Evolutionary conservation across 129 eudicot species (phyloP).

Genomic region (Mikania micrantha): DNA sequence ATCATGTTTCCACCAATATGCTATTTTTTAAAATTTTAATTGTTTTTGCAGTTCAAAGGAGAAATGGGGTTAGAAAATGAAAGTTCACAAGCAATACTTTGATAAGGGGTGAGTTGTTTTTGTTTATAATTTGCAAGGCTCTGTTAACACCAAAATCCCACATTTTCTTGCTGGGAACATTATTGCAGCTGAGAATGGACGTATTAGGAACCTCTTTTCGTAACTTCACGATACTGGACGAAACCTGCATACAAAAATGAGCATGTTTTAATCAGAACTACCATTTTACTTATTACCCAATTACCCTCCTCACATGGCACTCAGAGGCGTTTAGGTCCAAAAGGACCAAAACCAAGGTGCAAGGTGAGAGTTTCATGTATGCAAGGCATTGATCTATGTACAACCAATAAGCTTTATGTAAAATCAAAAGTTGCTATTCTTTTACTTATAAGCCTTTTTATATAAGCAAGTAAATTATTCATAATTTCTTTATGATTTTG

Average conservation of each 20-base stretch:
- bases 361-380: too few relatives aligned
- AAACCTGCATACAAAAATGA: conserved; percentile 72
- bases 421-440: too few relatives aligned
- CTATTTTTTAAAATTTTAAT: not conserved
- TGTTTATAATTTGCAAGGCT: conserved; percentile 67
- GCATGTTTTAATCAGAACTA: not conserved
- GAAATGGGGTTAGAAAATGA: not conserved
- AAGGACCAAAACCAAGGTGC: too few relatives aligned
- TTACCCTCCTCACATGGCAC: not conserved
- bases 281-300: not conserved
- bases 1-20: not conserved
- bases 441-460: too few relatives aligned
- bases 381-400: too few relatives aligned
- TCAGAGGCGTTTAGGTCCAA: too few relatives aligned
- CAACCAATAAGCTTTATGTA: too few relatives aligned
- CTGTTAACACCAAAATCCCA: conserved; percentile 75
- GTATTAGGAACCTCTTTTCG: conserved; percentile 43
- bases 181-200: conserved; percentile 41
- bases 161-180: conserved; percentile 57
- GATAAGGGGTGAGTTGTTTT: conserved; percentile 49
- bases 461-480: too few relatives aligned
- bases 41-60: not conserved
- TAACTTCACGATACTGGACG: conserved; percentile 36
- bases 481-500: too few relatives aligned
- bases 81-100: conserved; percentile 42